Evolutionary conservation across 2,329 filamentous ascomycete genomes (phyloP).

Genomic region (Fusarium scirpi): DNA sequence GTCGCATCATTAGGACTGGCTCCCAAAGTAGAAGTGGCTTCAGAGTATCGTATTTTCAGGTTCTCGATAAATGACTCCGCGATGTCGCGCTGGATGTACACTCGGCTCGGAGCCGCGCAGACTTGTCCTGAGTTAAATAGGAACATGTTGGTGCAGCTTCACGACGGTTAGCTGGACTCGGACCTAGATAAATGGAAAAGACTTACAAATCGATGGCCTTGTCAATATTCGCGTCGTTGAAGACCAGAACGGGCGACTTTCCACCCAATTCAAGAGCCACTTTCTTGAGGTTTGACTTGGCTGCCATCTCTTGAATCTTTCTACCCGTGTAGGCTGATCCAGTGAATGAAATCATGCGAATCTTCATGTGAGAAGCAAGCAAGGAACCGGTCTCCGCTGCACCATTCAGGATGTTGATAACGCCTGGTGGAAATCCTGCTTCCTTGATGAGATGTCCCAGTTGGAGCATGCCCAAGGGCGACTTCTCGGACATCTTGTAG

Average conservation of each 20-base stretch:
- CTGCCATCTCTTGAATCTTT: not conserved
- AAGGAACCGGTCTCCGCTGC: not conserved
- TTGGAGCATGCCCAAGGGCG: not conserved
- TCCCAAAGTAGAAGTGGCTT: not conserved
- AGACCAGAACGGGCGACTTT: not conserved
- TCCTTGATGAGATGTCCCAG: not conserved
- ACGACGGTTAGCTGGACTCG: not conserved
- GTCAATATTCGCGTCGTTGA: not conserved
- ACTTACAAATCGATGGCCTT: not conserved
- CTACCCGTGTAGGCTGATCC: not conserved
- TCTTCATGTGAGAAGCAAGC: conserved; percentile 2
- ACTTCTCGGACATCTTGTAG: conserved; percentile 5
- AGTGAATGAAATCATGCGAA: conserved; percentile 6
- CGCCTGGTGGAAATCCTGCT: conserved; percentile 1
- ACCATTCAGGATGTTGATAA: conserved; percentile 1
- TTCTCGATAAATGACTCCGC: not conserved
- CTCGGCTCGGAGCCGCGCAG: not conserved
- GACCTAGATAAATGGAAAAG: rapidly evolving
- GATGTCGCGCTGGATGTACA: not conserved
- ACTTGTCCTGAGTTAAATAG: not conserved
- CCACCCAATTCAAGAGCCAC: conserved; percentile 3
- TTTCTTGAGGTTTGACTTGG: not conserved
- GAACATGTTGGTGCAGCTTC: not conserved
- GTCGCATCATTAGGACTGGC: not conserved
- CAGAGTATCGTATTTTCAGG: not conserved